Conservation (phyloP, 495 filamentous ascomycete species). For the Sordaria brevicollis region DNA sequence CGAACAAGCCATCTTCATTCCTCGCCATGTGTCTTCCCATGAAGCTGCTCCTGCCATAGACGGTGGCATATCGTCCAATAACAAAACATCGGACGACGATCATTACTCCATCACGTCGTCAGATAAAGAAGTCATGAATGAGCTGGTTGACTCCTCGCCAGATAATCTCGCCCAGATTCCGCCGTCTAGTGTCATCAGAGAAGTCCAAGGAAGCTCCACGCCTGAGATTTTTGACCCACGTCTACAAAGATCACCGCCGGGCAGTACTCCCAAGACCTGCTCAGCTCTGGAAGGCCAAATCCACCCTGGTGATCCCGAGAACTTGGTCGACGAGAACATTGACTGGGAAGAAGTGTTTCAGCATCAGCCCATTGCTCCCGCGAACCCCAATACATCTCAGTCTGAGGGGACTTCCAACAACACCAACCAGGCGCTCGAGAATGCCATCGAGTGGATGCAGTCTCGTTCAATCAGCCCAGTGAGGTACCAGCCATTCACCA, state of each 20-base stretch:
- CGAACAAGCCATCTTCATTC: not conserved
- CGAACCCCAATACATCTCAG: not conserved
- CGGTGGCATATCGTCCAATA: not conserved
- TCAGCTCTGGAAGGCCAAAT: not conserved
- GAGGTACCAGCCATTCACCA: conserved; percentile 26
- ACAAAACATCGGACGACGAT: not conserved
- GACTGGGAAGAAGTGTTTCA: conserved; percentile 26
- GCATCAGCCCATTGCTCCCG: conserved; percentile 2
- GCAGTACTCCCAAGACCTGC: not conserved
- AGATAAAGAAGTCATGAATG: conserved; percentile 6
- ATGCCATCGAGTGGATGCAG: not conserved
- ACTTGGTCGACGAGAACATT: conserved; percentile 26
- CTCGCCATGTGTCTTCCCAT: not conserved
- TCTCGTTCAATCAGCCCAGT: not conserved
- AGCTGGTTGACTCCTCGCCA: not conserved
- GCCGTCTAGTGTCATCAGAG: conserved; percentile 6
- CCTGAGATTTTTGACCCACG: conserved; percentile 3
- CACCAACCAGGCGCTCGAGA: not conserved
- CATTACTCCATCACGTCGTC: conserved; percentile 2
- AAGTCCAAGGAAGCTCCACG: not conserved
- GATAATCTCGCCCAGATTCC: not conserved
- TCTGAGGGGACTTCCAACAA: not conserved
- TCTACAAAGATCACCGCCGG: conserved; percentile 4
- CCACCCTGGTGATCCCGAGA: conserved; percentile 2
- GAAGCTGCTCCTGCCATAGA: not conserved